These are phyloP conservation scores for Colletotrichum lini DNA, from an alignment of 2,329 filamentous ascomycete genomes.

Conservation along the genomic window DNA sequence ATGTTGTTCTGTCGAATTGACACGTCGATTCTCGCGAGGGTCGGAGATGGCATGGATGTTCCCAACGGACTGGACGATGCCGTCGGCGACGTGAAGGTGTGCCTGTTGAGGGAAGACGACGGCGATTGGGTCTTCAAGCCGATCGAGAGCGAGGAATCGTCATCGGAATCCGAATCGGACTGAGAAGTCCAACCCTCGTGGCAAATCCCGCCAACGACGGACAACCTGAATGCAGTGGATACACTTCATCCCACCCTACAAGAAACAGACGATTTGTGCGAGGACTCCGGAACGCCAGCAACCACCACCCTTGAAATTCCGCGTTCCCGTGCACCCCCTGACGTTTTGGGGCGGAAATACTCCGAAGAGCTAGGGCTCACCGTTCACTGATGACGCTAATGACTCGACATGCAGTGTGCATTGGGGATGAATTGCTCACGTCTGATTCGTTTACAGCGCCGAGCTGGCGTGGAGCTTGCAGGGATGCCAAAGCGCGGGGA, in stretches of 20 bases:
- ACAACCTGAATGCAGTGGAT: conserved; percentile 2
- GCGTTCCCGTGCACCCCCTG: conserved; percentile 10
- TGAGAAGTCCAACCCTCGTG: not conserved
- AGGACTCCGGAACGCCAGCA: not conserved
- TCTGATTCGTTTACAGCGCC: conserved; percentile 15
- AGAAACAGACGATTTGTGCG: not conserved
- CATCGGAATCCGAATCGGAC: conserved; percentile 32
- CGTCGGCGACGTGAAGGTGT: conserved; percentile 52
- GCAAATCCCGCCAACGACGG: not conserved
- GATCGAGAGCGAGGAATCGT: conserved; percentile 40
- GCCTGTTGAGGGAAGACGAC: conserved; percentile 51
- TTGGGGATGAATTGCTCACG: conserved; percentile 5
- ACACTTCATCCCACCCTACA: conserved; percentile 4
- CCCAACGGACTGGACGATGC: conserved; percentile 53
- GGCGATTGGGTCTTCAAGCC: conserved; percentile 56
- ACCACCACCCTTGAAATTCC: conserved; percentile 7
- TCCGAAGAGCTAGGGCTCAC: conserved; percentile 5
- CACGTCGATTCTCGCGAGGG: conserved; percentile 49
- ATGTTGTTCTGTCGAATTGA: conserved; percentile 57
- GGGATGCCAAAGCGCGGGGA: conserved; percentile 9
- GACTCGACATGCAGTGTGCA: conserved; percentile 26
- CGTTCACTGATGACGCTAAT: conserved; percentile 20
- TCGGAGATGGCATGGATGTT: conserved; percentile 53
- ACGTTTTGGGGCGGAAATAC: conserved; percentile 19
- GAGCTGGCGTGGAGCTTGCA: conserved; percentile 27